Percentiles rank a stretch among this genome's conserved stretches.
These are phyloP conservation scores for Russula emetica DNA, from an alignment of 768 basidiomycete genomes.

Conservation along the genomic window DNA sequence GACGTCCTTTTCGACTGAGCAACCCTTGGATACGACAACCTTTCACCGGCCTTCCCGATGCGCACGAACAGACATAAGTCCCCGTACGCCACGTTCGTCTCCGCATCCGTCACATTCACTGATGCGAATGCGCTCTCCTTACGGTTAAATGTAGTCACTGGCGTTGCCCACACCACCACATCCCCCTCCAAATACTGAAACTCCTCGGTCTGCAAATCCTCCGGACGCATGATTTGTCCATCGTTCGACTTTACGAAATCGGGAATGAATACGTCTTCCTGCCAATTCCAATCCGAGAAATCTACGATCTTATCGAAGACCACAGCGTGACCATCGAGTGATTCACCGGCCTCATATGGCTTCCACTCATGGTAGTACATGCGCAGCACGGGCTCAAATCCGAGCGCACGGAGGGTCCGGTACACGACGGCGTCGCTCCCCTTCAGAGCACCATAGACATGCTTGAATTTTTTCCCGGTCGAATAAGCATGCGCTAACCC, in stretches of 20 bases:
- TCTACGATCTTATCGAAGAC: too few species aligned
- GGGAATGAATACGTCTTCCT: too few species aligned
- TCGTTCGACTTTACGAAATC: too few species aligned
- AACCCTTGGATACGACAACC: not conserved
- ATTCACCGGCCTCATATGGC: too few species aligned
- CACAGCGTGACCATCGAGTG: too few species aligned
- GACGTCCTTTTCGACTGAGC: too few species aligned
- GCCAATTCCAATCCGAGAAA: too few species aligned
- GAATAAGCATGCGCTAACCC: constrained; percentile 33
- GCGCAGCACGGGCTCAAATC: constrained; percentile 7
- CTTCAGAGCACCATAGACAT: constrained; percentile 13
- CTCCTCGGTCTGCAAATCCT: too few species aligned
- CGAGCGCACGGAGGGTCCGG: not conserved
- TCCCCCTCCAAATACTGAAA: too few species aligned
- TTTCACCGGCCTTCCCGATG: constrained; percentile 6
- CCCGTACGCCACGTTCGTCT: constrained; percentile 1
- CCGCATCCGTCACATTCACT: too few species aligned
- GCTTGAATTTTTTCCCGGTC: not conserved
- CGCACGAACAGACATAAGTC: constrained; percentile 16
- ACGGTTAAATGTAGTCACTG: not conserved
- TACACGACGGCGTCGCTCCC: constrained; percentile 15
- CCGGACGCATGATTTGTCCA: too few species aligned
- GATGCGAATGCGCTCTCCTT: not conserved
- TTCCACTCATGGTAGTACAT: not conserved
- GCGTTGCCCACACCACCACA: not conserved